Evolutionary conservation across 2,329 filamentous ascomycete species (phyloP).

Genomic region (Thermoascus crustaceus): DNA sequence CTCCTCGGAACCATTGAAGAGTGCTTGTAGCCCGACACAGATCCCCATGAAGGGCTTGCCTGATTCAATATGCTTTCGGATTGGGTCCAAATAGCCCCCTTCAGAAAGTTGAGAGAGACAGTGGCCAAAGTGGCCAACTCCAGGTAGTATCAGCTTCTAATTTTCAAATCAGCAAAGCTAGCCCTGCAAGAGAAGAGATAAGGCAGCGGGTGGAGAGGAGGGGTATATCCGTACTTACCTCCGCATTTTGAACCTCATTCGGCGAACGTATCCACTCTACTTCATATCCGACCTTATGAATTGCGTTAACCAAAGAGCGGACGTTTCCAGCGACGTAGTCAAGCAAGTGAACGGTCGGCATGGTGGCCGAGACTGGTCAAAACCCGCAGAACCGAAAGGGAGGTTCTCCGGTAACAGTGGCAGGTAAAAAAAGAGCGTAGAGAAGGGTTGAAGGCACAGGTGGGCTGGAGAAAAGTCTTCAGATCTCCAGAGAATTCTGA

Average conservation of each 20-base stretch:
- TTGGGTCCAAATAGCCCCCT: conserved; percentile 75
- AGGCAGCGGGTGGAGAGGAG: conserved; percentile 1
- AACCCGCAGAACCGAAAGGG: too few species aligned
- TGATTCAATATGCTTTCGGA: conserved; percentile 70
- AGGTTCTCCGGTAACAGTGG: too few species aligned
- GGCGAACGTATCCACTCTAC: conserved; percentile 88
- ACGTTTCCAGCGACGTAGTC: conserved; percentile 97
- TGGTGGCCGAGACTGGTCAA: too few species aligned
- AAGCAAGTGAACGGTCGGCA: conserved; percentile 46
- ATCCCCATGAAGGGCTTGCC: conserved; percentile 99
- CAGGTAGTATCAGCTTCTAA: conserved; percentile 87
- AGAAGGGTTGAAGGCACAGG: too few species aligned
- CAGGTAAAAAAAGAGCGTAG: too few species aligned
- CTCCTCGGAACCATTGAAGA: conserved; percentile 82
- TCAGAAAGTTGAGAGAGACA: conserved; percentile 76
- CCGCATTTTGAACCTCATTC: conserved; percentile 72
- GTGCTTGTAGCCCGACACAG: conserved; percentile 85
- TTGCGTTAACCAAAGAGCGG: conserved; percentile 90
- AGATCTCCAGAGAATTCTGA: too few species aligned
- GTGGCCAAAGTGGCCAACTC: conserved; percentile 96
- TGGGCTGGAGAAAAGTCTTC: too few species aligned
- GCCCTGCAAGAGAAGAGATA: too few species aligned
- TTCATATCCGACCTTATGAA: conserved; percentile 87
- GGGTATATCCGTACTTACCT: conserved; percentile 48
- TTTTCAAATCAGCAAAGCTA: conserved; percentile 8